phyloP scores from a whole-genome alignment of 495 filamentous ascomycete species.

The Aspergillus mulundensis region DNA sequence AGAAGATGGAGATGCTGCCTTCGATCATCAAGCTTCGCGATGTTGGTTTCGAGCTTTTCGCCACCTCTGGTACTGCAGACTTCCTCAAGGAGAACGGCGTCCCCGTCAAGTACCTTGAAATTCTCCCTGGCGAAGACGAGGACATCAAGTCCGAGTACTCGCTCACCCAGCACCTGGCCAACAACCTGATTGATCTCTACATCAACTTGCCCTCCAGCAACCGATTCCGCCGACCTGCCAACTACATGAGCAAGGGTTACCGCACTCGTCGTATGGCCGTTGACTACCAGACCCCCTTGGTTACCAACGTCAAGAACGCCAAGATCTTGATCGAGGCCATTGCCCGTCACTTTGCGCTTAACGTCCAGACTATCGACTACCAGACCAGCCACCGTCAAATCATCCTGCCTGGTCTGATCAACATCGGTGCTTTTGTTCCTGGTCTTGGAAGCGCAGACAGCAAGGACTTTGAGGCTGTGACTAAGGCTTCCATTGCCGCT shows the following conservation, averaged over 20 bases:
- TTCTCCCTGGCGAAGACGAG: conserved; percentile 64
- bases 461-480: conserved; percentile 65
- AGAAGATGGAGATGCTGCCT: conserved; percentile 94
- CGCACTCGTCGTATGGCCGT: conserved; percentile 95
- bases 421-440: conserved; percentile 76
- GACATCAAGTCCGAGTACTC: conserved; percentile 95
- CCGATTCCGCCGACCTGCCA: conserved; percentile 88
- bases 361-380: conserved; percentile 77
- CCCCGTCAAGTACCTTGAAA: conserved; percentile 85
- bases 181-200: conserved; percentile 96
- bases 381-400: conserved; percentile 82
- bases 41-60: conserved; percentile 90
- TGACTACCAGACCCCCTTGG: conserved; percentile 94
- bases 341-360: conserved; percentile 77
- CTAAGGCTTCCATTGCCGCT: conserved; percentile 68
- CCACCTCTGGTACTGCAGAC: conserved; percentile 92
- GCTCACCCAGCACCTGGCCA: conserved; percentile 88
- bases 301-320: conserved; percentile 98
- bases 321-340: conserved; percentile 96
- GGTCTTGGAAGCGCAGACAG: conserved; percentile 61
- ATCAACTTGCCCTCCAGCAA: conserved; percentile 99
- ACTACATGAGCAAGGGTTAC: conserved; percentile 98
- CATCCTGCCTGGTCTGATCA: conserved; percentile 71
- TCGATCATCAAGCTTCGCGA: conserved; percentile 84
- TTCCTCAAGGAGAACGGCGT: conserved; percentile 90